These are phyloP conservation scores for Phialophora verrucosa DNA, from an alignment of 2,329 filamentous ascomycete genomes.

Conservation along the genomic window DNA sequence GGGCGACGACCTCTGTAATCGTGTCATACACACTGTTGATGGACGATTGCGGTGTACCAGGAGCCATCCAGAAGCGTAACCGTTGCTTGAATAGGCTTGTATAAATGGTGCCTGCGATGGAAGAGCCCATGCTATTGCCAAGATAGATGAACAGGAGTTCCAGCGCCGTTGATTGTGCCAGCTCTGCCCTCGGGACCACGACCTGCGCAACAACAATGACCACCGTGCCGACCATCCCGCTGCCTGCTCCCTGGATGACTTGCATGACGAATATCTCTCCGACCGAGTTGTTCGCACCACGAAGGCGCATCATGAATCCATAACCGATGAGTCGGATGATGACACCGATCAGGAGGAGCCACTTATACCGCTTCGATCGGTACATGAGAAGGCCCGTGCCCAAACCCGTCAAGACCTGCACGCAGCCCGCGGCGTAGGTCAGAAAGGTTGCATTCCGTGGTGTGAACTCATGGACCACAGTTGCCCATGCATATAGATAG, in stretches of 20 bases:
- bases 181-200: conserved; percentile 52
- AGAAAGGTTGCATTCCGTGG: conserved; percentile 53
- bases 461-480: conserved; percentile 51
- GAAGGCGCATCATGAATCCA: conserved; percentile 58
- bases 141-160: conserved; percentile 53
- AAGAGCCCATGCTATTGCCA: conserved; percentile 44
- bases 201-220: conserved; percentile 55
- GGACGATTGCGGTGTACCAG: conserved; percentile 40
- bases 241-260: conserved; percentile 56
- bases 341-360: conserved; percentile 51
- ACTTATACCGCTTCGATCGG: conserved; percentile 54
- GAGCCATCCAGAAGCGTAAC: conserved; percentile 48
- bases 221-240: conserved; percentile 53
- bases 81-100: conserved; percentile 51
- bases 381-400: conserved; percentile 52
- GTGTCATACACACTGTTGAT: conserved; percentile 54
- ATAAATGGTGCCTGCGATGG: conserved; percentile 58
- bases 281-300: conserved; percentile 50
- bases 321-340: conserved; percentile 56
- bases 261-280: conserved; percentile 58
- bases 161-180: conserved; percentile 57
- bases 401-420: conserved; percentile 53
- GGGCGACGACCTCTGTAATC: conserved; percentile 51
- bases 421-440: conserved; percentile 48
- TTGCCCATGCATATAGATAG: conserved; percentile 57